These are phyloP conservation scores for Trichoderma koningiopsis DNA, from an alignment of 2,329 filamentous ascomycete genomes.

Conservation along the genomic window DNA sequence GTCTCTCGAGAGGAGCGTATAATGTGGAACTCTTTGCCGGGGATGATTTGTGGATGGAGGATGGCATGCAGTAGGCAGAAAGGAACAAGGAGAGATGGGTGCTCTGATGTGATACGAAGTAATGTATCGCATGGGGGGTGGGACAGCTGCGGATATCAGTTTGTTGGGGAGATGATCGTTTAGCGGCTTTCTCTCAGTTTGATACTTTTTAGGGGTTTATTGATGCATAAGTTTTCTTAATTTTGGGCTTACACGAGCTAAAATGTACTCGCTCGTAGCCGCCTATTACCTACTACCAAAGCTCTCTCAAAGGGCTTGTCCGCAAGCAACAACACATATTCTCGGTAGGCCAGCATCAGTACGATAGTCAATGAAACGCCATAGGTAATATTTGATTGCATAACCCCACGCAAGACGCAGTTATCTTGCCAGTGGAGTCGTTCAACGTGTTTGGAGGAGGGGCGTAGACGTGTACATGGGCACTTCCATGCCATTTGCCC, in stretches of 20 bases:
- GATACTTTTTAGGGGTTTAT: background rate
- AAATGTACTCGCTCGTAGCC: background rate
- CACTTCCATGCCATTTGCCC: background rate
- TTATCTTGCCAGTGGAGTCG: conserved; percentile 1
- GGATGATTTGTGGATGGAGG: background rate
- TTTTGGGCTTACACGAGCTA: background rate
- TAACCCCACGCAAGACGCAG: background rate
- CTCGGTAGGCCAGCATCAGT: background rate
- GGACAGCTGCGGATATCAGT: background rate
- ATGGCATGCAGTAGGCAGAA: background rate
- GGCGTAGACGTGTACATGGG: background rate
- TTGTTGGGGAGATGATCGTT: background rate
- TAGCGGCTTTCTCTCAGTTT: background rate
- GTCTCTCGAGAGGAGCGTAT: conserved; percentile 3
- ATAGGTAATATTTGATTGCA: background rate
- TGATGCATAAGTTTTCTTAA: conserved; percentile 3
- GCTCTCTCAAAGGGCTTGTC: background rate
- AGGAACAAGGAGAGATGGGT: background rate
- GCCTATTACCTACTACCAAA: background rate
- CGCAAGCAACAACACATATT: background rate
- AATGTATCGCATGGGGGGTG: background rate
- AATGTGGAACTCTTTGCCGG: background rate
- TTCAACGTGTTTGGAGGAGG: conserved; percentile 9
- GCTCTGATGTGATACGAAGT: background rate
- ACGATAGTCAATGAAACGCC: background rate